A percentile compares a stretch with the other conserved stretches of the same genome.
phyloP scores from a whole-genome alignment of 352 stramenopile genomes.

The Blastocystis sp. region DNA sequence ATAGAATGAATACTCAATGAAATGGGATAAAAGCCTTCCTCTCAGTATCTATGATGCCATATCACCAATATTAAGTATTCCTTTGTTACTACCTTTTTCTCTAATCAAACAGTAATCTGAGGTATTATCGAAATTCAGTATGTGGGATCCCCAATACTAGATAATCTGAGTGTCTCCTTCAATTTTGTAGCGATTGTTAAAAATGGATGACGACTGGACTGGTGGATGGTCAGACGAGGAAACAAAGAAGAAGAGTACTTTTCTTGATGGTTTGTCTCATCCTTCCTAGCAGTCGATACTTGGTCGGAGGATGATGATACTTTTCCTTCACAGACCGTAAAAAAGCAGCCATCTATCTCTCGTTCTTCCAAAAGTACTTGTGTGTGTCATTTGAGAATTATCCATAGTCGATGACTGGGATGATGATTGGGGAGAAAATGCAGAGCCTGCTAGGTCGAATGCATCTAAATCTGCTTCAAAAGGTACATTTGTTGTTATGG shows the following conservation, averaged over 20 bases:
- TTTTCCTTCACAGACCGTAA: background rate
- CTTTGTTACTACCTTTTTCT: no score
- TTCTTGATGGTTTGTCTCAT: background rate
- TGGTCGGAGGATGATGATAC: conserved; percentile 42
- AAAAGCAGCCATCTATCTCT: background rate
- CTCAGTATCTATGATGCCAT: no score
- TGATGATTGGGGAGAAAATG: background rate
- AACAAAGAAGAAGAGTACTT: conserved; percentile 24
- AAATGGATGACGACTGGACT: conserved; percentile 46
- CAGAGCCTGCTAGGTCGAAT: background rate
- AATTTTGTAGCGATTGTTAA: background rate
- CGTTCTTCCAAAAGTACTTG: background rate
- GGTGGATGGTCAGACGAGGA: conserved; percentile 44
- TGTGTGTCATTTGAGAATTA: background rate
- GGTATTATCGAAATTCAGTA: no score
- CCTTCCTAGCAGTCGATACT: background rate
- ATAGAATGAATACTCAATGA: no score
- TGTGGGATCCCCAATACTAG: conserved; percentile 22
- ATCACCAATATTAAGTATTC: no score
- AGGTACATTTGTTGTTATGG: background rate
- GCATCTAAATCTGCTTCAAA: background rate
- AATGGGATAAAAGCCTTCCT: no score
- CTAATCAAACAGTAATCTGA: no score
- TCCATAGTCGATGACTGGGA: conserved; percentile 41
- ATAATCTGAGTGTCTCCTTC: background rate